phyloP scores from a whole-genome alignment of 805 yeast species.

The Candida anglica region DNA sequence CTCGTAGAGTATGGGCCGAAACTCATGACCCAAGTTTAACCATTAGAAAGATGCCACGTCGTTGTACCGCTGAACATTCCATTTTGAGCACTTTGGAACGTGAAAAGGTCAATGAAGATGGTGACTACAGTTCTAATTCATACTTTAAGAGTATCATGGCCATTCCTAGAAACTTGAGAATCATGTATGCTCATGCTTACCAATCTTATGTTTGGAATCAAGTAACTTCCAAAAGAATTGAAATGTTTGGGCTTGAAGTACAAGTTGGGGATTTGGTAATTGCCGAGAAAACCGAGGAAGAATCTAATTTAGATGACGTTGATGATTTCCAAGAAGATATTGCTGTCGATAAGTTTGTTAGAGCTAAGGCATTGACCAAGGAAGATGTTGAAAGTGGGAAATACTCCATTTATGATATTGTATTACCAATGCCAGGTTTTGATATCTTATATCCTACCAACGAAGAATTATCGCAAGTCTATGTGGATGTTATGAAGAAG shows the following conservation, averaged over 20 bases:
- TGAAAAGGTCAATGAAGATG: slow-evolving; percentile 42
- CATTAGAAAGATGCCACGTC: slow-evolving; percentile 74
- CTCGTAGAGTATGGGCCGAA: slow-evolving; percentile 77
- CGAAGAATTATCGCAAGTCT: slow-evolving; percentile 52
- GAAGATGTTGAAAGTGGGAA: slow-evolving; percentile 61
- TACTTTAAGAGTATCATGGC: slow-evolving; percentile 80
- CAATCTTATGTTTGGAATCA: slow-evolving; percentile 94
- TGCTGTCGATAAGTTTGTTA: slow-evolving; percentile 48
- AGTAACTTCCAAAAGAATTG: slow-evolving; percentile 74
- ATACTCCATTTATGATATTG: slow-evolving; percentile 75
- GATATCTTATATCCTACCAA: slow-evolving; percentile 85
- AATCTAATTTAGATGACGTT: slow-evolving; percentile 24
- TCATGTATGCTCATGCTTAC: slow-evolving; percentile 97
- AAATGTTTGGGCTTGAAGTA: slow-evolving; percentile 61
- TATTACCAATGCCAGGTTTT: slow-evolving; percentile 95
- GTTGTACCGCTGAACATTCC: slow-evolving; percentile 80
- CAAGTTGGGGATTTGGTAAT: slow-evolving; percentile 80
- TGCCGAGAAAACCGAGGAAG: slow-evolving; percentile 13
- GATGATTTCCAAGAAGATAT: slow-evolving; percentile 71
- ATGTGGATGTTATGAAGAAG: slow-evolving; percentile 66
- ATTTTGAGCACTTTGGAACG: slow-evolving; percentile 59
- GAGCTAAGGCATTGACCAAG: slow-evolving; percentile 72
- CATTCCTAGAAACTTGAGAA: slow-evolving; percentile 85
- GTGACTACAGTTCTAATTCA: slow-evolving; percentile 47
- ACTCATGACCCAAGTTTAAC: slow-evolving; percentile 65